Conservation (phyloP, 106 monocot species). For the Alisma plantagoaquatica region DNA sequence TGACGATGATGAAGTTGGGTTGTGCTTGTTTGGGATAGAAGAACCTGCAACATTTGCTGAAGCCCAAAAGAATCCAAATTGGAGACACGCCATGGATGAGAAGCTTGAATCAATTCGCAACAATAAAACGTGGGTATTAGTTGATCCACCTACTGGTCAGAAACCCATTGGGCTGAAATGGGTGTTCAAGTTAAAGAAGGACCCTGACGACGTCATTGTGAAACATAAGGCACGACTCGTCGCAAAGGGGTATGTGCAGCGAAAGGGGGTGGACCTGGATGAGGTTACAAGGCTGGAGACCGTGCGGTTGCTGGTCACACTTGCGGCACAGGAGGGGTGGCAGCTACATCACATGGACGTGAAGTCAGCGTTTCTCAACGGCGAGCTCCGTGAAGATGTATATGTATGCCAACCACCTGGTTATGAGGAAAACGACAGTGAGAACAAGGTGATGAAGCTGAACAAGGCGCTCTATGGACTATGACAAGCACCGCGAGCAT, state of each 20-base stretch:
- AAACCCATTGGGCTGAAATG: conserved; percentile 2
- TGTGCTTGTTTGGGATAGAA: background rate
- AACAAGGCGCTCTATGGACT: background rate
- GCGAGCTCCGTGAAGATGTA: background rate
- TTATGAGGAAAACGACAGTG: background rate
- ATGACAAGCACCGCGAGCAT: background rate
- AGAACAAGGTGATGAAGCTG: background rate
- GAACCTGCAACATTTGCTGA: background rate
- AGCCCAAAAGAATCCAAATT: background rate
- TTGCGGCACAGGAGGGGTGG: background rate
- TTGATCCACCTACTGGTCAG: background rate
- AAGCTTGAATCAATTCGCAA: too few species aligned
- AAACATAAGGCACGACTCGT: background rate
- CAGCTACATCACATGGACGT: background rate
- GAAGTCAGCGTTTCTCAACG: too few species aligned
- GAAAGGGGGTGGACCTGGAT: background rate
- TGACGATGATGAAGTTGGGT: too few species aligned
- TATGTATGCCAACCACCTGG: background rate
- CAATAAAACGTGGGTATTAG: background rate
- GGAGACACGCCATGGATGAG: too few species aligned
- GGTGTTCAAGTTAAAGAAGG: conserved; percentile 1
- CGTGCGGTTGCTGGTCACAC: background rate
- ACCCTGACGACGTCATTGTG: background rate
- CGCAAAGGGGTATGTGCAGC: too few species aligned
- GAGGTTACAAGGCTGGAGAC: background rate